These are phyloP conservation scores for Xylariaceae sp. DNA, from an alignment of 2,329 filamentous ascomycete genomes.

Conservation along the genomic window DNA sequence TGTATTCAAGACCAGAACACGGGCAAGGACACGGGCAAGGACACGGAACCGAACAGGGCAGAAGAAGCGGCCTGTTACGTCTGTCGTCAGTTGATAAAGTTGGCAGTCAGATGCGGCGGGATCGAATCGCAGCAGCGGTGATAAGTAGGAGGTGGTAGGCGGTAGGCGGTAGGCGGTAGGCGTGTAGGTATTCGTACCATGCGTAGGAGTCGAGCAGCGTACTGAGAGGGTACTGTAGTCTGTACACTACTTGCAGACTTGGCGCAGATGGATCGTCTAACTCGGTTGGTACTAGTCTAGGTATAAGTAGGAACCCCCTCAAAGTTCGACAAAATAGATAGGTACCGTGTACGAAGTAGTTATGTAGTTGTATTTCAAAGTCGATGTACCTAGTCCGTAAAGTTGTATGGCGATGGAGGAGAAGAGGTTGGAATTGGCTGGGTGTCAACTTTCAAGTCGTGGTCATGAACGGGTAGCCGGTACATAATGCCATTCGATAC, in stretches of 20 bases:
- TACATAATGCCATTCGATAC: too few species aligned
- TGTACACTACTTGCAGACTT: constrained; percentile 18
- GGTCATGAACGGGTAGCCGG: too few species aligned
- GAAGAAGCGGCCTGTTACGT: constrained; percentile 6
- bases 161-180: background rate
- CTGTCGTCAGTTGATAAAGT: constrained; percentile 19
- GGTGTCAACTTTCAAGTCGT: too few species aligned
- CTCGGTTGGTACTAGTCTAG: constrained; percentile 25
- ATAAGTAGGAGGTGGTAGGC: background rate
- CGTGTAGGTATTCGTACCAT: background rate
- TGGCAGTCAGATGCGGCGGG: constrained; percentile 23
- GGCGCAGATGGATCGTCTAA: constrained; percentile 24
- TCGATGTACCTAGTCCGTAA: too few species aligned
- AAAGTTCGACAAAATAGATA: background rate
- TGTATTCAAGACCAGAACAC: background rate
- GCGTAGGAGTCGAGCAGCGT: background rate
- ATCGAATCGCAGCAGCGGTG: constrained; percentile 15
- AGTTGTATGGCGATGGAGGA: too few species aligned
- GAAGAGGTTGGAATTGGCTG: too few species aligned
- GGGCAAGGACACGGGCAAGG: background rate
- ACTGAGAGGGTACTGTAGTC: background rate
- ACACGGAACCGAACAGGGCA: constrained; percentile 1
- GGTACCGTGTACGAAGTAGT: background rate
- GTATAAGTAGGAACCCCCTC: background rate
- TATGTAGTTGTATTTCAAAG: too few species aligned